Conservation (phyloP, 768 basidiomycete species). For the Termitomyces sp. region DNA sequence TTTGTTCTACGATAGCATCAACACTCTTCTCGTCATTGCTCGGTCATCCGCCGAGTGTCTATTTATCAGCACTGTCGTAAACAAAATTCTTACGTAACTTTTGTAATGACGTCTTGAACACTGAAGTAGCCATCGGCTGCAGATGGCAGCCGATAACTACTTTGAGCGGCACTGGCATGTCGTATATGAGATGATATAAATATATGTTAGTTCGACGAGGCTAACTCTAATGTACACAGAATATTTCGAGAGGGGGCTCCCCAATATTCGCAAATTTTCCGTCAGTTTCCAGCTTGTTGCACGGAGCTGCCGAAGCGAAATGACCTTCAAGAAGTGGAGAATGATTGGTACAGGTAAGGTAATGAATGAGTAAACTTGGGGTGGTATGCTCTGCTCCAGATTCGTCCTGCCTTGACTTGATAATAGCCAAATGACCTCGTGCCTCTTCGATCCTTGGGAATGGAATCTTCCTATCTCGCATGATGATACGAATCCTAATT, state of each 20-base stretch:
- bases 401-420: background rate
- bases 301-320: too few relatives aligned
- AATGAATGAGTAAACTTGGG: too few relatives aligned
- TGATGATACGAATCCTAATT: background rate
- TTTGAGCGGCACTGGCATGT: constrained; percentile 10
- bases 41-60: too few relatives aligned
- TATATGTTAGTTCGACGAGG: background rate
- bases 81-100: constrained; percentile 3
- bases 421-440: background rate
- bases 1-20: too few relatives aligned
- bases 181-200: too few relatives aligned
- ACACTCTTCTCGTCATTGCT: too few relatives aligned
- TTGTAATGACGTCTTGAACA: background rate
- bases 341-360: too few relatives aligned
- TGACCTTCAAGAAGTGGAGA: too few relatives aligned
- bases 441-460: background rate
- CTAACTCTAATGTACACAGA: background rate
- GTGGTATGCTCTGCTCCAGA: too few relatives aligned
- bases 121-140: background rate
- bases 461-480: background rate
- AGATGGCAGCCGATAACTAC: constrained; percentile 7
- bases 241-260: constrained; percentile 5
- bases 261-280: background rate
- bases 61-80: constrained; percentile 7
- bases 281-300: background rate